Evolutionary conservation across 176 grass and related monocot genomes (phyloP), one percentile per base, ranked within the genome.

Genomic region (Puccinellia tenuiflora): DNA sequence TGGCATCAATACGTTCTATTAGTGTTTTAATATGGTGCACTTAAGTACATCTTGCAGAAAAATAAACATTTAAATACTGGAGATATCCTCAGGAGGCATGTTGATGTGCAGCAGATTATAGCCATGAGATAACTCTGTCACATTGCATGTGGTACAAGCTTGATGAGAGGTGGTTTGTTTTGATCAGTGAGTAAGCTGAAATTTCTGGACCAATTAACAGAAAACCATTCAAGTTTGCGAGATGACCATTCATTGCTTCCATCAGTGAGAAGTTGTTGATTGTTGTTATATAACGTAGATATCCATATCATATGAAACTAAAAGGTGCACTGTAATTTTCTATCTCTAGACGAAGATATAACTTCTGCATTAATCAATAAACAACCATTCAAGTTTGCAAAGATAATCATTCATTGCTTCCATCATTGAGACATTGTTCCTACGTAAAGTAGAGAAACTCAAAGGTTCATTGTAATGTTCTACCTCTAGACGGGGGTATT

Each of bases 1-100:
- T 63, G 39, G 29, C 13, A 71, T 62, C 64, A 20, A 26, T 15
- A 31, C 22, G 24, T 81, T 76, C 6, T 21, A 35, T 28, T 63
- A 18, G 25, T 83, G 17, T 24, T 50, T 56, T 56, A 64, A 0
- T 73, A 78, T 83, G 34, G 20, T 65, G 6, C 69, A 16, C 75
- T 46, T 42, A 80, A 80, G 33, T 77, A 47, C 42, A 84, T 24
- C 15, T 53, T 72, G 62, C 1, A 28, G 39, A 62, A 1, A 70
- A 62, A 78, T 24, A 79, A 88, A 53, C 33, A 79, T 52, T 72
- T 20, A 21, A 57, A 83, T 46, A 42, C 67, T 46, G n/a, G 20
- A 72, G 37, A 67, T 20, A 66, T 73, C 68, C 25, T 72, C 24
- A 72, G 39, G 66, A 88, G 55, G 31, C 39, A 39, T 79, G 10